Evolutionary conservation across 306 rosid species (phyloP).

Genomic region (Hippophae rhamnoides): DNA sequence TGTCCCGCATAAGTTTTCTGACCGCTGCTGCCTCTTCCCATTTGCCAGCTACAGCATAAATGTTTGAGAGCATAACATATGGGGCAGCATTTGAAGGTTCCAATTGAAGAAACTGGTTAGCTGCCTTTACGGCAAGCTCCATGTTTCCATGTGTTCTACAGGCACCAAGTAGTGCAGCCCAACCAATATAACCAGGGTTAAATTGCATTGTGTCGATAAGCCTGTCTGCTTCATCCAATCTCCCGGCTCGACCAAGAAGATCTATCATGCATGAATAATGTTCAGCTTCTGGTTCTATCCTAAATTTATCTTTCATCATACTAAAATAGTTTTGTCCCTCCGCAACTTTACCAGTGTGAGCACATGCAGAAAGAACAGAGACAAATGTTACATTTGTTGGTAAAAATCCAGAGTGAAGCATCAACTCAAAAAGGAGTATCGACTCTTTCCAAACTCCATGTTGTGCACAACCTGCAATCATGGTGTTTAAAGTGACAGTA

Average conservation of each 20-base stretch:
- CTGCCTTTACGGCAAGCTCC: conserved; percentile 67
- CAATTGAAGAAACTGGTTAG: conserved; percentile 43
- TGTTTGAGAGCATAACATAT: conserved; percentile 55
- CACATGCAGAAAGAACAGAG: conserved; percentile 68
- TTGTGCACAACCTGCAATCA: conserved; percentile 75
- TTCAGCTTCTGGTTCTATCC: conserved; percentile 59
- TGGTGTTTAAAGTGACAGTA: conserved; percentile 51
- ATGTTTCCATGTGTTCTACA: conserved; percentile 73
- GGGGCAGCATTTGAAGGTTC: conserved; percentile 64
- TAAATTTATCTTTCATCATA: conserved; percentile 64
- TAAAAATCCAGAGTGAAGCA: conserved; percentile 42
- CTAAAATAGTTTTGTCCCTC: conserved; percentile 59
- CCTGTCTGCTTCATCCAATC: conserved; percentile 54
- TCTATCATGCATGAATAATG: conserved; percentile 82
- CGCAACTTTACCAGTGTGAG: conserved; percentile 67
- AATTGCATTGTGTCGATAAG: conserved; percentile 69
- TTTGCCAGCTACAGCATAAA: conserved; percentile 53
- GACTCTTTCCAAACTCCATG: conserved; percentile 62
- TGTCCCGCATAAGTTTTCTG: conserved; percentile 56
- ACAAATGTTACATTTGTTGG: conserved; percentile 65
- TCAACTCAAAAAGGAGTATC: conserved; percentile 44
- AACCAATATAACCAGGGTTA: conserved; percentile 48
- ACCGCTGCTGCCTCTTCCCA: conserved; percentile 58
- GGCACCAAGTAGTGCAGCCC: conserved; percentile 84
- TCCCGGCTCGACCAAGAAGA: conserved; percentile 74